Conservation (phyloP, 345 rosid genomes). For the Hibiscus trionum region DNA sequence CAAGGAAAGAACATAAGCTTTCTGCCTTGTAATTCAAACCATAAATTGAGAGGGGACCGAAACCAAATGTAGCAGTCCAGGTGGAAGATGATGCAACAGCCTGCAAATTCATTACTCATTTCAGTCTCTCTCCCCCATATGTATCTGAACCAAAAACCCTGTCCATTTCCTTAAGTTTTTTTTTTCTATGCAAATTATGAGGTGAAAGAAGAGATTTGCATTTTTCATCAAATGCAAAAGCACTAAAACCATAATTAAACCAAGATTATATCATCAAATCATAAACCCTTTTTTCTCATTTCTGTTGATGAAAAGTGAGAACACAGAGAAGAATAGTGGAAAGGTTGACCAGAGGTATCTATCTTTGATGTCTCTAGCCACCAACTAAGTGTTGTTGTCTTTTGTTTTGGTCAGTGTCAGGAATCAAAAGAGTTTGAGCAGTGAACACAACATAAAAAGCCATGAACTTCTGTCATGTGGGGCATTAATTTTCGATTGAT, state of each 20-base stretch:
- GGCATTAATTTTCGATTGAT: not conserved
- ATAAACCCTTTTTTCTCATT: too few species aligned
- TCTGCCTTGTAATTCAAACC: not conserved
- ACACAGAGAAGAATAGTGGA: not conserved
- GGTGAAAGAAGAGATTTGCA: constrained; percentile 9
- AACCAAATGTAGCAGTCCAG: not conserved
- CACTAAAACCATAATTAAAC: not conserved
- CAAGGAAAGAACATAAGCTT: not conserved
- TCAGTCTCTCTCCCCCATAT: too few species aligned
- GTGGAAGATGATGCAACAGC: not conserved
- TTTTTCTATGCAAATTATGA: not conserved
- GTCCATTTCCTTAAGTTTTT: too few species aligned
- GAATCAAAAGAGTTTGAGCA: not conserved
- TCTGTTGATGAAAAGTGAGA: not conserved
- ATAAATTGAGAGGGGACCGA: not conserved
- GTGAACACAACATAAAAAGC: not conserved
- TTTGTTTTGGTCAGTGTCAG: not conserved
- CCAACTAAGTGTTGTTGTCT: not conserved
- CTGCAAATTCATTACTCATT: not conserved
- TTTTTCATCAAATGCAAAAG: not conserved
- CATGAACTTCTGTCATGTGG: not conserved
- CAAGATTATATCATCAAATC: too few species aligned
- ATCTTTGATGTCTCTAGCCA: not conserved
- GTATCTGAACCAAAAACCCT: not conserved
- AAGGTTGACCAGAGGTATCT: not conserved